Conservation (phyloP, 2,329 filamentous ascomycete genomes). For the Colletotrichum godetiae region DNA sequence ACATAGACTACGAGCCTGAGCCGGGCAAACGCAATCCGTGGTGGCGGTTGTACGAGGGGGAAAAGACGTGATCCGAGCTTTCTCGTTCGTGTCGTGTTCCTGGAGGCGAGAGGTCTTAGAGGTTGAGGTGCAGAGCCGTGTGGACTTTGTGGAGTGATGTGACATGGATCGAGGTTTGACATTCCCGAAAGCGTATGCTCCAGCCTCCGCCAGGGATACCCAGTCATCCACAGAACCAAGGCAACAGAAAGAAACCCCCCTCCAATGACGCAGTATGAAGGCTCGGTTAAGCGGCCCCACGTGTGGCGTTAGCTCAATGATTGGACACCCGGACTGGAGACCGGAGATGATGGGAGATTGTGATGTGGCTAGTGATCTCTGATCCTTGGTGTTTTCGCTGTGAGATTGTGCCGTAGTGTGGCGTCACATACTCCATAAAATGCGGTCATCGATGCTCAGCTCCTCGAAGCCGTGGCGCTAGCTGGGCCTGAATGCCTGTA, state of each 20-base stretch:
- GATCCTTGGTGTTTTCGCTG: not conserved
- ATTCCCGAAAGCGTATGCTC: conserved; percentile 11
- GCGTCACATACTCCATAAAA: conserved; percentile 37
- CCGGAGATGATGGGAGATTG: not conserved
- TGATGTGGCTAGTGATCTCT: conserved; percentile 12
- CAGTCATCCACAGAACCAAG: conserved; percentile 28
- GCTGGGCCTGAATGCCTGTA: not conserved
- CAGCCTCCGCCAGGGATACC: not conserved
- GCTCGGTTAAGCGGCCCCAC: conserved; percentile 8
- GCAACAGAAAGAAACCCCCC: conserved; percentile 6
- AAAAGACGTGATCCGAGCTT: conserved; percentile 22
- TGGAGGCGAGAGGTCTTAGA: not conserved
- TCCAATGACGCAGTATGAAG: conserved; percentile 36
- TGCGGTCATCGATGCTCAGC: conserved; percentile 33
- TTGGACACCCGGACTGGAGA: not conserved
- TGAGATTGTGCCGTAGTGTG: conserved; percentile 14
- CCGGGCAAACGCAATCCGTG: conserved; percentile 21
- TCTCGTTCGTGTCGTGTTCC: not conserved
- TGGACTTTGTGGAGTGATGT: not conserved
- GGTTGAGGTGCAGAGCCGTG: not conserved
- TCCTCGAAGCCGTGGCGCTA: not conserved
- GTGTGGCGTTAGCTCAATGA: conserved; percentile 30
- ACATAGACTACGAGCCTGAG: not conserved
- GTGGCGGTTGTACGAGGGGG: conserved; percentile 20
- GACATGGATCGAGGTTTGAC: conserved; percentile 20